phyloP scores from a whole-genome alignment of 2,329 filamentous ascomycete species.

The Nothophaeocryptopus gaeumannii region DNA sequence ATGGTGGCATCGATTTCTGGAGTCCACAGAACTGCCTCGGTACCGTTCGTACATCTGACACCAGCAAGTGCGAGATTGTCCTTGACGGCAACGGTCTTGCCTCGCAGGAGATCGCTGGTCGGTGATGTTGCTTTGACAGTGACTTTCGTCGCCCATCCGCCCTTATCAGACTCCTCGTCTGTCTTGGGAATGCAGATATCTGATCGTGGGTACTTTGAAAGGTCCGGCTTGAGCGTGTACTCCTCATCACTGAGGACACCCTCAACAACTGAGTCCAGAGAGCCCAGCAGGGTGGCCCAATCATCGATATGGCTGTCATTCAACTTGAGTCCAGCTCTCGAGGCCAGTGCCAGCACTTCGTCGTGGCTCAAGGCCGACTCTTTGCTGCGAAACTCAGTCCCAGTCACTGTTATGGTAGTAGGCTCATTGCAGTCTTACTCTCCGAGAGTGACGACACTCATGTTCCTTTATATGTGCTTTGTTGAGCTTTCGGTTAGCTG shows the following conservation, averaged over 20 bases:
- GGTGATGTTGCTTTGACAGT: conserved; percentile 13
- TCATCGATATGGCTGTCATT: conserved; percentile 15
- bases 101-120: conserved; percentile 10
- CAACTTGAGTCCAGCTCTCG: conserved; percentile 14
- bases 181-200: conserved; percentile 9
- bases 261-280: conserved; percentile 13
- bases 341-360: conserved; percentile 10
- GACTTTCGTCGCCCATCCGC: conserved; percentile 22
- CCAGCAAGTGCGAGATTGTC: conserved; percentile 49
- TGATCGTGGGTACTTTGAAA: conserved; percentile 18
- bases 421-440: background rate
- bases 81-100: conserved; percentile 42
- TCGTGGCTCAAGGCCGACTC: conserved; percentile 8
- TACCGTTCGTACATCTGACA: conserved; percentile 46
- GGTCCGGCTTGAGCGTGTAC: conserved; percentile 19
- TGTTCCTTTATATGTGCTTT: background rate
- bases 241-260: conserved; percentile 16
- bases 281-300: conserved; percentile 20
- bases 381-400: background rate
- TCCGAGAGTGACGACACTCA: conserved; percentile 8
- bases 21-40: conserved; percentile 37
- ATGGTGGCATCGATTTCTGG: conserved; percentile 47
- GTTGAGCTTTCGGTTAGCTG: background rate
- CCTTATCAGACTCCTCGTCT: conserved; percentile 15
- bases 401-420: background rate